phyloP scores from a whole-genome alignment of 768 basidiomycete species.

The Russula compacta region DNA sequence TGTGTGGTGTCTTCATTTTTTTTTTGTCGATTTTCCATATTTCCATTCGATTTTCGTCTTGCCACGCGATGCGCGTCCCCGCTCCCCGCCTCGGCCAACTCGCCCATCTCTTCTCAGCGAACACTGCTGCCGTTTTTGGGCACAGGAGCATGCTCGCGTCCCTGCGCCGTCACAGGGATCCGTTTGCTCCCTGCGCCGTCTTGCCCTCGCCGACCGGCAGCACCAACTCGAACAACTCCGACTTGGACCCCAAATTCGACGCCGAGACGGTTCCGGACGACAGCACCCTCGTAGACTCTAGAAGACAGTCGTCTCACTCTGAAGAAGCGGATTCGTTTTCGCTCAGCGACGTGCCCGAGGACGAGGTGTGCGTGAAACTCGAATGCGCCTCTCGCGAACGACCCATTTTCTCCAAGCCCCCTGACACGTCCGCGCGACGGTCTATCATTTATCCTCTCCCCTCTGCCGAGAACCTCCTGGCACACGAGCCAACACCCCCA shows the following conservation, averaged over 20 bases:
- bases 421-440: background rate
- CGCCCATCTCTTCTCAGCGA: slow-evolving; percentile 5
- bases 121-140: background rate
- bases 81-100: slow-evolving; percentile 5
- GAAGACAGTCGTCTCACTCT: background rate
- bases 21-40: background rate
- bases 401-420: background rate
- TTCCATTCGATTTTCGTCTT: background rate
- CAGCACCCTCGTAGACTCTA: slow-evolving; percentile 8
- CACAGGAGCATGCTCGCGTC: background rate
- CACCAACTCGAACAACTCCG: background rate
- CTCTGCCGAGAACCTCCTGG: background rate
- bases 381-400: too few relatives aligned
- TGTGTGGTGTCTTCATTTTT: slow-evolving; percentile 6
- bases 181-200: background rate
- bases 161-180: background rate
- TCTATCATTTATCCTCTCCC: slow-evolving; percentile 17
- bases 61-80: slow-evolving; percentile 17
- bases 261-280: slow-evolving; percentile 8
- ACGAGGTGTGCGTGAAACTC: background rate
- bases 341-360: background rate
- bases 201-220: background rate
- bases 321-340: background rate
- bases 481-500: background rate
- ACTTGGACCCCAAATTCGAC: background rate